A percentile compares a stretch with the other conserved stretches of the same genome.
Conservation (phyloP, 108 stramenopile species). For the Thalassiosira profunda region DNA sequence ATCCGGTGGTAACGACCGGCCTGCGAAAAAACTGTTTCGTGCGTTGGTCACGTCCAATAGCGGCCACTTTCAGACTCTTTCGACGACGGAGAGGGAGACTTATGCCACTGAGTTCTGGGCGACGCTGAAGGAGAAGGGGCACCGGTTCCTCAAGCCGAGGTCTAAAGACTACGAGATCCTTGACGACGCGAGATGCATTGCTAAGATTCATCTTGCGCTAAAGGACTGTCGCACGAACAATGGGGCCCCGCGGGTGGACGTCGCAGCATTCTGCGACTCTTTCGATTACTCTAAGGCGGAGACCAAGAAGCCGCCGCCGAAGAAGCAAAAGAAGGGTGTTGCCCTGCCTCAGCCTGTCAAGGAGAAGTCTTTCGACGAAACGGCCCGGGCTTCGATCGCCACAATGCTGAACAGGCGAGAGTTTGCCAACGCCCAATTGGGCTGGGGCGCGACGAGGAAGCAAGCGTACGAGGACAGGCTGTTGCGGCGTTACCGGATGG, state of each 20-base stretch:
- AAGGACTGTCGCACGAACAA: background rate
- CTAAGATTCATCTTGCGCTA: background rate
- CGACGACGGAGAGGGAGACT: background rate
- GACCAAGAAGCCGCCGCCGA: background rate
- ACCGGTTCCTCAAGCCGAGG: background rate
- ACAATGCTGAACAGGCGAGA: background rate
- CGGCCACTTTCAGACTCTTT: background rate
- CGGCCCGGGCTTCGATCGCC: background rate
- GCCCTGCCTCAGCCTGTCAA: too few species aligned
- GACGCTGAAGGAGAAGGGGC: background rate
- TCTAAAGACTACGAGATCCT: background rate
- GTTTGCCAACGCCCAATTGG: background rate
- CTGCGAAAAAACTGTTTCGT: background rate
- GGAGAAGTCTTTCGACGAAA: slow-evolving; percentile 1
- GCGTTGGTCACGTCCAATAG: background rate
- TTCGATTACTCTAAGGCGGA: too few species aligned
- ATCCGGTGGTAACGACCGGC: background rate
- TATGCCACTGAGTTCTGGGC: background rate
- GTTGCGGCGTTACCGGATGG: background rate
- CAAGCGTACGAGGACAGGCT: background rate
- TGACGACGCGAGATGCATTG: background rate
- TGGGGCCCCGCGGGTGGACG: too few species aligned
- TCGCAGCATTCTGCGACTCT: too few species aligned
- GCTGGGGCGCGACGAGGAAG: background rate
- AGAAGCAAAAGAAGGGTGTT: background rate